These are phyloP conservation scores for Stachybotrys chlorohalonatus DNA, from an alignment of 2,329 filamentous ascomycete species.

Conservation along the genomic window DNA sequence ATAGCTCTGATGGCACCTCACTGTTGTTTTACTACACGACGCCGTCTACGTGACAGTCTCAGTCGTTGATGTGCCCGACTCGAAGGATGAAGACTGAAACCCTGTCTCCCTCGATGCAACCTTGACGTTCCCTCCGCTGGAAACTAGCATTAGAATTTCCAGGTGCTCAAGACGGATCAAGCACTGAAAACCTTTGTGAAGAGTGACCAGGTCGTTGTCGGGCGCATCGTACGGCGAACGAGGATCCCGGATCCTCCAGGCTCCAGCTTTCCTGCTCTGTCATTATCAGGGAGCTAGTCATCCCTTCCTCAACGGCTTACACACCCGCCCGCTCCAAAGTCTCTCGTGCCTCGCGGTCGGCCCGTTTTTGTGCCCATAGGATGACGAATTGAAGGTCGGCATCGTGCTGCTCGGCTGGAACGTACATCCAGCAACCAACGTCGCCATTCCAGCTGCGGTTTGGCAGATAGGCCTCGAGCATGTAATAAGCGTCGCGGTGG, in stretches of 20 bases:
- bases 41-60: constrained; percentile 15
- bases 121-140: not conserved
- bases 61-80: not conserved
- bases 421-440: not conserved
- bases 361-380: not conserved
- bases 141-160: not conserved
- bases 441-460: constrained; percentile 1
- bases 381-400: not conserved
- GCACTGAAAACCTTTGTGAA: too few species aligned
- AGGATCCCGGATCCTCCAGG: too few species aligned
- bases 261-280: too few species aligned
- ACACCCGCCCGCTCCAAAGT: not conserved
- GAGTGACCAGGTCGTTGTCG: too few species aligned
- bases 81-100: not conserved
- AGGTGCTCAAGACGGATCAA: too few species aligned
- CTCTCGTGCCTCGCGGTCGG: not conserved
- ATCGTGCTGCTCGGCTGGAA: constrained; percentile 1
- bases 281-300: too few species aligned
- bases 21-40: constrained; percentile 27
- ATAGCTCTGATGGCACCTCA: constrained; percentile 20
- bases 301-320: too few species aligned
- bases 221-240: too few species aligned
- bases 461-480: constrained; percentile 1
- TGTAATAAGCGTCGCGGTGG: constrained; percentile 1
- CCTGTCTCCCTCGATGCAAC: not conserved